Evolutionary conservation across 2,329 filamentous ascomycete genomes (phyloP), one percentile per base, ranked within the genome.

Genomic region (Didymella pinodella): DNA sequence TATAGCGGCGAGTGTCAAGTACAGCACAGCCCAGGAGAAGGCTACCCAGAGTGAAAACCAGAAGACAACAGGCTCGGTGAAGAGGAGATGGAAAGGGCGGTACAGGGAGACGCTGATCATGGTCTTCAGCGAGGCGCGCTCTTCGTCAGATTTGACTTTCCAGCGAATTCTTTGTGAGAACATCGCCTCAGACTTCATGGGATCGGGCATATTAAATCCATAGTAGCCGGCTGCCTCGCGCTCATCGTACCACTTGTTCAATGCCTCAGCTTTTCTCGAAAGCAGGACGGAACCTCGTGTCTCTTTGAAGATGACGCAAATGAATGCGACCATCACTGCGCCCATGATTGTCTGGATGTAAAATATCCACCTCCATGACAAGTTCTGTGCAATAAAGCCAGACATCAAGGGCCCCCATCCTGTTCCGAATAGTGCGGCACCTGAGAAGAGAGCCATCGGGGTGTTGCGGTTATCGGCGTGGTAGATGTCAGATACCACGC

Each of bases 371-470:
- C 91, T 86, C 92, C 92, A 96, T 4, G 78, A 83, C 1, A 86
- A 82, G 49, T 86, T 82, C 34, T 90, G 79, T 0, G 89, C 86
- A 62, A 97, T 86, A 45, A 89, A 86, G 0, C 90, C 86, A 4
- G 85, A 85, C 0, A 93, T 80, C 7, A 97, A 72, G 0, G 93
- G 93, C 0, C 93, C 93, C 0, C 90, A 79, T 0, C 92, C 92
- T 0, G 92, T 96, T 0, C 92, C 94, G 10, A 90, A 83, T 0
- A 97, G 80, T 0, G 92, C 93, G 3, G 83, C 82, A 0, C 90
- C 91, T n/a, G 90, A 90, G 75, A 96, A 97, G 0, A 96, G 74
- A 0, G 92, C 89, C 94, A 97, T 97, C 0, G 93, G 91, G 0
- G 90, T 92, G 68, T 97, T 97, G 32, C 94, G 84, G 44, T 91